Base-by-base conservation (phyloP, 2,329 filamentous ascomycete species). In the Epichloe festucae region DNA sequence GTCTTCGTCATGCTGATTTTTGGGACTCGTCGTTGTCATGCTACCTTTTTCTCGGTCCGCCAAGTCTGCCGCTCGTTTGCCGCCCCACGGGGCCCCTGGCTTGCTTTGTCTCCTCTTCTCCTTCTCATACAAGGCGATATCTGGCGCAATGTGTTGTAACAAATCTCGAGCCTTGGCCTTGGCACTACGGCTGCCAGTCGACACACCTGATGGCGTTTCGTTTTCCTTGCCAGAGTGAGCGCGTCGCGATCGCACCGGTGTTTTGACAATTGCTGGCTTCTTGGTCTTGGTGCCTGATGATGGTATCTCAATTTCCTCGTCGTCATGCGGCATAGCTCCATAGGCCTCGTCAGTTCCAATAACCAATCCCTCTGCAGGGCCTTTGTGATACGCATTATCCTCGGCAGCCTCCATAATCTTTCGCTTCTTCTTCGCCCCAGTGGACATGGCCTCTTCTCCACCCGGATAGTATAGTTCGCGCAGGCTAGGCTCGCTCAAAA, bases 61-160 rank as follows among this genome's bases (percentile, higher is more conserved):
- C 53, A 72, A 66, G 51, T 82, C 77, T 2, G 79, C 75, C 1
- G 81, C 81, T 48, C 79, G 73, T 60, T 81, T 83, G 21, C 81
- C 81, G 23, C 81, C 81, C 74, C 79, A 84, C 0, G 75, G 72
- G 2, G 68, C 66, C 3, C 64, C 72, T 48, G 72, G 68, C 56
- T 76, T 80, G 55, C 64, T 62, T 6, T 70, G 67, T 19, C 93
- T 82, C 70, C 95, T 96, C 72, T 80, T 89, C 69, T 98, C 93
- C 64, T 93, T 95, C 62, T 97, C 86, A 62, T 93, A 98, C 35
- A 94, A 72, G 2, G 84, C 85, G 61, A 97, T 89, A 62, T 98
- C 93, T 0, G 84, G 79, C 1, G 87, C 89, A 52, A 91, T 73
- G 38, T 80, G 78, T 50, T 93, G 87, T 7, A 97, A 70, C 56